Percentiles rank a stretch among this genome's conserved stretches.
Conservation (phyloP, 306 rosid species). For the Echinosophora koreensis region DNA sequence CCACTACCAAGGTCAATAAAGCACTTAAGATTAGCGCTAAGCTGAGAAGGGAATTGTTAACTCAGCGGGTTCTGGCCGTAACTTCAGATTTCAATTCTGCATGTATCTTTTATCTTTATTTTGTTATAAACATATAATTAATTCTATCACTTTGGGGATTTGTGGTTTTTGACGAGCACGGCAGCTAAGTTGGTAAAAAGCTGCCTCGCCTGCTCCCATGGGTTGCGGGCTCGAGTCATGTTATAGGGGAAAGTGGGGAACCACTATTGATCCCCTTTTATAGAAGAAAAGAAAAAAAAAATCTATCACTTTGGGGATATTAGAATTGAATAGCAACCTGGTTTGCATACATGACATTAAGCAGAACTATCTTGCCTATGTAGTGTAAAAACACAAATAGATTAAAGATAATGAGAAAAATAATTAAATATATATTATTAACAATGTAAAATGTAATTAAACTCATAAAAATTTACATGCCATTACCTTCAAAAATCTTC, state of each 20-base stretch:
- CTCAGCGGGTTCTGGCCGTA: constrained; percentile 4
- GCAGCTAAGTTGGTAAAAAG: too few relatives aligned
- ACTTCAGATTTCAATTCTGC: constrained; percentile 5
- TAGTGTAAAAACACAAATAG: neutral
- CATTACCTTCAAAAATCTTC: neutral
- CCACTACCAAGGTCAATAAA: neutral
- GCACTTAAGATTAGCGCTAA: neutral
- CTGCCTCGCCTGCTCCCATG: too few relatives aligned
- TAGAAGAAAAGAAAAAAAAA: too few relatives aligned
- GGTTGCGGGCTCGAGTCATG: too few relatives aligned
- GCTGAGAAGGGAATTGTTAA: neutral
- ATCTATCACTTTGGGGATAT: neutral
- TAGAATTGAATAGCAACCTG: neutral
- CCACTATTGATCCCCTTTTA: too few relatives aligned
- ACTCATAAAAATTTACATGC: neutral
- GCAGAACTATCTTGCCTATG: neutral
- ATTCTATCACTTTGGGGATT: neutral
- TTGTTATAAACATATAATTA: constrained; percentile 2
- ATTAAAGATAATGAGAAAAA: too few relatives aligned
- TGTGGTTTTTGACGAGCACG: too few relatives aligned
- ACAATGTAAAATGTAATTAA: neutral
- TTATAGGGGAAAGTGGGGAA: too few relatives aligned
- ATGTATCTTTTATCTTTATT: neutral
- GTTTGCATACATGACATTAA: neutral
- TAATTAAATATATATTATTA: too few relatives aligned